phyloP scores from a whole-genome alignment of 495 filamentous ascomycete genomes.

The Penicillium alfredii region DNA sequence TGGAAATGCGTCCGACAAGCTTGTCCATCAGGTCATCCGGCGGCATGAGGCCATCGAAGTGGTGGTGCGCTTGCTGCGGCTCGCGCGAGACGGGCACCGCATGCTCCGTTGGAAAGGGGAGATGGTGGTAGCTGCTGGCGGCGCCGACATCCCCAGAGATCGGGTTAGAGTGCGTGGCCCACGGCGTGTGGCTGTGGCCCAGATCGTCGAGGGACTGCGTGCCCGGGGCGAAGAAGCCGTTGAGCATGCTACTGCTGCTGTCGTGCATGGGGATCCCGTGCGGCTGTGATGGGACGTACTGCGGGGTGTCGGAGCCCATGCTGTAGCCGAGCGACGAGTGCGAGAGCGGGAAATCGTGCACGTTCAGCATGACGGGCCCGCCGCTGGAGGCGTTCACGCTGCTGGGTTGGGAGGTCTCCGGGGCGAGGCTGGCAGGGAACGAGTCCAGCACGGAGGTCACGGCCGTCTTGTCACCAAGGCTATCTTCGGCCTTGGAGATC shows the following conservation, averaged over 20 bases:
- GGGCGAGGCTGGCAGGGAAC: slow-evolving; percentile 29
- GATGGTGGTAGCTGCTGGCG: slow-evolving; percentile 31
- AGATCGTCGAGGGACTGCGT: slow-evolving; percentile 37
- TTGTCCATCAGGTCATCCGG: slow-evolving; percentile 40
- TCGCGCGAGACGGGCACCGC: slow-evolving; percentile 31
- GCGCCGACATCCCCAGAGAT: slow-evolving; percentile 29
- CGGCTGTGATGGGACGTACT: slow-evolving; percentile 34
- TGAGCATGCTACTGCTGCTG: slow-evolving; percentile 32
- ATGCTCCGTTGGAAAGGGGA: slow-evolving; percentile 33
- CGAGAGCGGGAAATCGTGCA: slow-evolving; percentile 38
- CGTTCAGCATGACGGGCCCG: slow-evolving; percentile 33
- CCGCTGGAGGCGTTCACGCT: slow-evolving; percentile 27
- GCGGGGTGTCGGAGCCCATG: slow-evolving; percentile 28
- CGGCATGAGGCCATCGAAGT: slow-evolving; percentile 34
- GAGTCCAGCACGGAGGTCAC: slow-evolving; percentile 39
- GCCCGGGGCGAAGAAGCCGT: slow-evolving; percentile 29
- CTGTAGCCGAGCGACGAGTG: slow-evolving; percentile 30
- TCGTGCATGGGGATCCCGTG: slow-evolving; percentile 31
- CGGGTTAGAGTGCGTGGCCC: slow-evolving; percentile 30
- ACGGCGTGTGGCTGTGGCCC: slow-evolving; percentile 29
- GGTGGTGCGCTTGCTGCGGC: slow-evolving; percentile 29
- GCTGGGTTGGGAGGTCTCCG: slow-evolving; percentile 30
- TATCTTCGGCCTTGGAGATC: slow-evolving; percentile 36
- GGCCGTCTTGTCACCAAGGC: slow-evolving; percentile 35
- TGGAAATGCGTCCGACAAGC: slow-evolving; percentile 35